phyloP scores from a whole-genome alignment of 2,329 filamentous ascomycete species.

The Trichoderma atroviride region DNA sequence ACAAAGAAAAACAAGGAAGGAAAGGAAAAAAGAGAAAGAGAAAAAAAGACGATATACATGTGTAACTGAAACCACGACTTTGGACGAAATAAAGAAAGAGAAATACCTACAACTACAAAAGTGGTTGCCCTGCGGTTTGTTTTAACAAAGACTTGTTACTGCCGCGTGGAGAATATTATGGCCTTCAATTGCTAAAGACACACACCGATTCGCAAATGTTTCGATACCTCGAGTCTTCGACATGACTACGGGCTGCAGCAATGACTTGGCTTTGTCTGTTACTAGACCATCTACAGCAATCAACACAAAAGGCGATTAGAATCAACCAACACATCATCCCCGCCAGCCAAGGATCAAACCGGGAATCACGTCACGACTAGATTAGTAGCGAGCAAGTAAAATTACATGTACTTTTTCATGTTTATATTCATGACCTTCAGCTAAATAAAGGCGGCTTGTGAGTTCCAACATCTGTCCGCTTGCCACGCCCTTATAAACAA shows the following conservation, averaged over 20 bases:
- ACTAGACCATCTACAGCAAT: background rate
- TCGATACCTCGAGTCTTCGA: background rate
- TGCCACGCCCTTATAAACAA: conserved; percentile 14
- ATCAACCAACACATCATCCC: background rate
- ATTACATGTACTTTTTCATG: background rate
- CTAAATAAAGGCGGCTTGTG: conserved; percentile 4
- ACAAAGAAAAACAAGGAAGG: background rate
- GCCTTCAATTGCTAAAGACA: background rate
- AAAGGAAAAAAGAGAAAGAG: too few relatives aligned
- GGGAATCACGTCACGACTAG: background rate
- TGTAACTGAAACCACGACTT: background rate
- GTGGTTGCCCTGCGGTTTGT: background rate
- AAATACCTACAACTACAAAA: background rate
- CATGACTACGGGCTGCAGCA: background rate
- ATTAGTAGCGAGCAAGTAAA: background rate
- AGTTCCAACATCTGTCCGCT: conserved; percentile 7
- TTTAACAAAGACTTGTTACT: background rate
- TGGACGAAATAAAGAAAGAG: background rate
- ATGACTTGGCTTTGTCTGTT: background rate
- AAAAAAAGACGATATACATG: background rate
- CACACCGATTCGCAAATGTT: background rate
- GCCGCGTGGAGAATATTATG: background rate
- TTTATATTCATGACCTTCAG: conserved; percentile 2
- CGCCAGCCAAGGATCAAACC: background rate
- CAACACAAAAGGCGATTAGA: background rate